Percentiles rank a stretch among this genome's conserved stretches.
Conservation (phyloP, 345 rosid species). For the Populus pruinosa region DNA sequence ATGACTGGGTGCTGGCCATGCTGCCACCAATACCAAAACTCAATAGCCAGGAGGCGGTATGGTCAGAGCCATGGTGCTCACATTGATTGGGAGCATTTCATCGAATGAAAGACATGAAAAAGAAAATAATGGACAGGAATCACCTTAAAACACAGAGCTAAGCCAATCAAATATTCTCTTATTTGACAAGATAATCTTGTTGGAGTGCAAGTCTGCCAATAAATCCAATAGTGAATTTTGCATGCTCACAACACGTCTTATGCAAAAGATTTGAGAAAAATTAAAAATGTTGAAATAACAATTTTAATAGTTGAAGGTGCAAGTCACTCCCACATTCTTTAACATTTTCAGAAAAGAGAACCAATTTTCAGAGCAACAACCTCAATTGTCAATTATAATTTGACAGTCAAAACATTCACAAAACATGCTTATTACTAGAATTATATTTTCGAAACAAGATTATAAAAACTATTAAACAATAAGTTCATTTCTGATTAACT, state of each 20-base stretch:
- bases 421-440: neutral
- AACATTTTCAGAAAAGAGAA: neutral
- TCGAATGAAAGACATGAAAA: neutral
- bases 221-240: conserved; percentile 9
- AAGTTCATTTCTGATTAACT: neutral
- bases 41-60: neutral
- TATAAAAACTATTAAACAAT: too few relatives aligned
- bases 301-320: neutral
- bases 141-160: conserved; percentile 16
- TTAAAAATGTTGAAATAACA: neutral
- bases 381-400: neutral
- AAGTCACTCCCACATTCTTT: neutral
- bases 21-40: neutral
- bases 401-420: neutral
- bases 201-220: conserved; percentile 9
- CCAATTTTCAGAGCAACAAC: neutral
- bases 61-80: neutral
- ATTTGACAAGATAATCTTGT: conserved; percentile 11
- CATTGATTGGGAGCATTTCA: neutral
- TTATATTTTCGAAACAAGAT: too few relatives aligned
- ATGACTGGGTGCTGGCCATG: neutral
- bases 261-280: neutral
- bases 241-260: neutral
- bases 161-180: conserved; percentile 12
- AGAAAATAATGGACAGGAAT: conserved; percentile 5